These are phyloP conservation scores for Gloeostereum incarnatum DNA, from an alignment of 768 basidiomycete species.

Conservation along the genomic window DNA sequence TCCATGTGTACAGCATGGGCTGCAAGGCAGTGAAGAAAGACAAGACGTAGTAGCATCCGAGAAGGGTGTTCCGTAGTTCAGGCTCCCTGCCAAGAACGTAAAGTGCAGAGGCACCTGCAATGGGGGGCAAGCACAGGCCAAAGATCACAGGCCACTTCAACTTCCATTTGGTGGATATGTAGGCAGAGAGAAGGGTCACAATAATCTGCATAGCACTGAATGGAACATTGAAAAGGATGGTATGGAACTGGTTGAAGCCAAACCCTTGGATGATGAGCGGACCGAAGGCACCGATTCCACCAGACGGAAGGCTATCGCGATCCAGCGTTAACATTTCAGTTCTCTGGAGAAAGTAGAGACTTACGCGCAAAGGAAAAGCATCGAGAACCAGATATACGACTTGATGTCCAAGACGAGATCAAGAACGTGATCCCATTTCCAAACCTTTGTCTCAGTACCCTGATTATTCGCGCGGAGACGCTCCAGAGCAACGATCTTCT, in stretches of 20 bases:
- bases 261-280: slow-evolving; percentile 34
- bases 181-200: slow-evolving; percentile 24
- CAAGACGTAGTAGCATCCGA: slow-evolving; percentile 30
- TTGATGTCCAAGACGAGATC: slow-evolving; percentile 29
- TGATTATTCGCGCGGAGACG: slow-evolving; percentile 33
- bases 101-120: slow-evolving; percentile 26
- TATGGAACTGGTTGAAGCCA: slow-evolving; percentile 29
- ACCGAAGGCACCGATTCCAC: slow-evolving; percentile 33
- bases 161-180: slow-evolving; percentile 24
- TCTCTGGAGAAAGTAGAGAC: slow-evolving; percentile 11
- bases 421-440: slow-evolving; percentile 35
- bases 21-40: slow-evolving; percentile 26
- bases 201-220: slow-evolving; percentile 33
- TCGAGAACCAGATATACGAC: slow-evolving; percentile 29
- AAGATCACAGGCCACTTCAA: slow-evolving; percentile 31
- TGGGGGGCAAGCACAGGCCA: slow-evolving; percentile 24
- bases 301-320: slow-evolving; percentile 20
- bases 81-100: slow-evolving; percentile 21
- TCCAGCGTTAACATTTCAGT: slow-evolving; percentile 3
- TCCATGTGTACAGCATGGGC: slow-evolving; percentile 32
- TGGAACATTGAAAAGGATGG: slow-evolving; percentile 41
- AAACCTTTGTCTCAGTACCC: slow-evolving; percentile 33
- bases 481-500: slow-evolving; percentile 31
- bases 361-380: slow-evolving; percentile 34
- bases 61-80: slow-evolving; percentile 17